Conservation (phyloP, 805 yeast species). For the Ogataea glucozyma region DNA sequence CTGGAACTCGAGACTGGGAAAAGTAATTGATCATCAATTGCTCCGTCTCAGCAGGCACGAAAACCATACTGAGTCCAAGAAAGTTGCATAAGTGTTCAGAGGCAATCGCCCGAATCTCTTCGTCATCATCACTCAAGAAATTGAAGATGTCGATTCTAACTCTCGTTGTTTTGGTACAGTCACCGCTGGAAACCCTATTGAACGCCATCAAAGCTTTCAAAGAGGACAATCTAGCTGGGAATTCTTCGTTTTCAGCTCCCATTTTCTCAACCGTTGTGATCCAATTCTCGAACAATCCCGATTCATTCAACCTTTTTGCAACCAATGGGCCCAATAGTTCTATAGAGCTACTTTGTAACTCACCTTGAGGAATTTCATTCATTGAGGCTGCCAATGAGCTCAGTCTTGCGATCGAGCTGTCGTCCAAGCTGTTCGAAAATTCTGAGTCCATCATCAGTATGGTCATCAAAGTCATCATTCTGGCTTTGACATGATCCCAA, state of each 20-base stretch:
- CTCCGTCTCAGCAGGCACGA: conserved; percentile 39
- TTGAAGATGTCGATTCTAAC: conserved; percentile 32
- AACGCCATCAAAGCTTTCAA: conserved; percentile 43
- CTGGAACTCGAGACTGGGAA: conserved; percentile 7
- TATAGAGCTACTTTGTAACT: conserved; percentile 49
- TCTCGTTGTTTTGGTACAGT: conserved; percentile 5
- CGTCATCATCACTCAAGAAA: conserved; percentile 67
- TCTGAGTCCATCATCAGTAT: conserved; percentile 17
- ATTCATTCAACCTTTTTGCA: conserved; percentile 13
- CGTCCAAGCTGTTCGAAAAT: not conserved
- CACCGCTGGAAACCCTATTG: conserved; percentile 12
- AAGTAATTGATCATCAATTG: conserved; percentile 23
- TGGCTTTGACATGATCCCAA: conserved; percentile 49
- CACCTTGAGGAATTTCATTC: conserved; percentile 37
- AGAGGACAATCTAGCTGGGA: conserved; percentile 46
- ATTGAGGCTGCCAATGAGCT: conserved; percentile 33
- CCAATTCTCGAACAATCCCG: conserved; percentile 30
- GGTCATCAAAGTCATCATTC: conserved; percentile 39
- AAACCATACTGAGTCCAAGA: conserved; percentile 23
- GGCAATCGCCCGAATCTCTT: conserved; percentile 51
- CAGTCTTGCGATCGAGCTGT: conserved; percentile 26
- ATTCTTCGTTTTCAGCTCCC: conserved; percentile 46
- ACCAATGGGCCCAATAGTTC: conserved; percentile 53
- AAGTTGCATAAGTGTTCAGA: conserved; percentile 41
- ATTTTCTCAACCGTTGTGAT: conserved; percentile 29